Conservation (phyloP, 139 green algal genomes). For the Asterochloris sp. region DNA sequence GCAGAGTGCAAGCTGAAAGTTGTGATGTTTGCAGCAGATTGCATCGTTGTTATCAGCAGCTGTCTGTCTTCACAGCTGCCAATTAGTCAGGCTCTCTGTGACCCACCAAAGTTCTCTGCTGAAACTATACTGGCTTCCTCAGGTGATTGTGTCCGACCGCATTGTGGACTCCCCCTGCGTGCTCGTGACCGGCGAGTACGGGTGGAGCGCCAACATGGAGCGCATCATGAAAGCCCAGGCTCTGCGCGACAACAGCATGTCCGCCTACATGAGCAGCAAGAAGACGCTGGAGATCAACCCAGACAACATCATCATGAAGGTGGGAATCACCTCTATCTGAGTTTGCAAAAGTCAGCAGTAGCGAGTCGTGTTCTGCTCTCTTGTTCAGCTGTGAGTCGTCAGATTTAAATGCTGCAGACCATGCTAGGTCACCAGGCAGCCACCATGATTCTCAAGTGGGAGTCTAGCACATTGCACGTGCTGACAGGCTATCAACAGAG, state of each 20-base stretch:
- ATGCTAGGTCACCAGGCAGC: no score
- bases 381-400: no score
- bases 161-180: constrained; percentile 98
- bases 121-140: neutral
- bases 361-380: no score
- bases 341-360: no score
- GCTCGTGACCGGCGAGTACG: constrained; percentile 99
- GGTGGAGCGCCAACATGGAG: constrained; percentile 99
- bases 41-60: neutral
- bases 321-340: constrained; percentile 22
- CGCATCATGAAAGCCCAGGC: constrained; percentile 99
- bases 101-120: neutral
- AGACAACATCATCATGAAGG: constrained; percentile 93
- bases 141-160: constrained; percentile 94
- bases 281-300: constrained; percentile 99
- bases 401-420: no score
- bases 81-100: neutral
- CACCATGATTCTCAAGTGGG: no score
- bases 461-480: no score
- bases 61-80: neutral
- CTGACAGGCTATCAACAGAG: no score
- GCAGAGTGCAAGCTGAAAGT: constrained; percentile 26
- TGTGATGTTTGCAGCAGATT: constrained; percentile 25
- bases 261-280: constrained; percentile 97
- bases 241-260: constrained; percentile 94